These are phyloP conservation scores for Cercis canadensis DNA, from an alignment of 306 rosid species.

Conservation along the genomic window DNA sequence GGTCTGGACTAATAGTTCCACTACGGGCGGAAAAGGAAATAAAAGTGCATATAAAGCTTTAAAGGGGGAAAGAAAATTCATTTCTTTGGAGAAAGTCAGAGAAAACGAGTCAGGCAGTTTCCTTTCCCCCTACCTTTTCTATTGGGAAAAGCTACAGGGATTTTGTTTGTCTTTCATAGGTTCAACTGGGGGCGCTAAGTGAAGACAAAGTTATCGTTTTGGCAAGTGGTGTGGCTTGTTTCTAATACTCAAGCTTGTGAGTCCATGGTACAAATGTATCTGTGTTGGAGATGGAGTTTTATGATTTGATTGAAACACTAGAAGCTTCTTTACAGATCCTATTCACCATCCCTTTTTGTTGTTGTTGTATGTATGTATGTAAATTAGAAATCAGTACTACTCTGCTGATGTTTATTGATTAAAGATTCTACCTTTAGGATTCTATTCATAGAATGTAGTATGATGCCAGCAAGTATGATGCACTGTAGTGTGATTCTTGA, in stretches of 20 bases:
- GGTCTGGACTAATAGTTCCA: constrained; percentile 31
- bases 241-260: constrained; percentile 14
- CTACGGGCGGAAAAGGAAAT: neutral
- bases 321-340: constrained; percentile 26
- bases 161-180: neutral
- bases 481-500: too few relatives aligned
- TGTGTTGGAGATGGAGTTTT: neutral
- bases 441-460: constrained; percentile 27
- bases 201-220: constrained; percentile 13
- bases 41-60: neutral
- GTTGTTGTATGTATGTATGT: constrained; percentile 19
- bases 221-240: neutral
- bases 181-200: constrained; percentile 26
- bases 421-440: constrained; percentile 26
- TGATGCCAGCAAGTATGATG: neutral
- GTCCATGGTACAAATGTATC: neutral
- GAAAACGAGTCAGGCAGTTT: constrained; percentile 5
- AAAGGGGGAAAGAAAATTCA: neutral
- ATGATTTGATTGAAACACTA: constrained; percentile 20
- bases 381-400: constrained; percentile 24
- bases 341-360: neutral
- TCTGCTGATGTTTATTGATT: constrained; percentile 28
- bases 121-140: constrained; percentile 11
- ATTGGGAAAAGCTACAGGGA: neutral
- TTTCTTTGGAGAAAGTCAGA: constrained; percentile 3